Evolutionary conservation across 179 eudicot species (phyloP).

Genomic region (Sideroxylon spinosum): DNA sequence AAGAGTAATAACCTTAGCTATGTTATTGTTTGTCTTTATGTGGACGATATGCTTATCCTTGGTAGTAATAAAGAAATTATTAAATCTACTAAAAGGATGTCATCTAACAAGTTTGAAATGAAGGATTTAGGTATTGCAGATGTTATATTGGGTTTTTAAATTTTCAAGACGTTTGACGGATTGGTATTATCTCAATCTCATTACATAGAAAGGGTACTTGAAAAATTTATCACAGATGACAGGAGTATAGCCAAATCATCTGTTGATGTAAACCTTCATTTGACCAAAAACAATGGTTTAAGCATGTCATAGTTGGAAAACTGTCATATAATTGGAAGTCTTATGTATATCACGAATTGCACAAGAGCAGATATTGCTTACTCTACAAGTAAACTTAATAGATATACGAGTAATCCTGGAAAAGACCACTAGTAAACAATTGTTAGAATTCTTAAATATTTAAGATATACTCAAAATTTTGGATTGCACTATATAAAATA

Average conservation of each 20-base stretch:
- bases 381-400: constrained; percentile 8
- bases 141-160: neutral
- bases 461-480: constrained; percentile 13
- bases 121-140: neutral
- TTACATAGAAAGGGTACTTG: neutral
- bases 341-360: constrained; percentile 17
- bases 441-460: constrained; percentile 9
- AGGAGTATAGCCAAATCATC: neutral
- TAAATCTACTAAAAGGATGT: neutral
- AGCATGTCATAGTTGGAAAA: neutral
- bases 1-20: neutral
- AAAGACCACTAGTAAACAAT: constrained; percentile 11
- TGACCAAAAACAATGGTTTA: constrained; percentile 6
- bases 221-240: neutral
- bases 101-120: neutral
- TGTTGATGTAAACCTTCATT: neutral
- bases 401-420: constrained; percentile 12
- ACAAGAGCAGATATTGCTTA: neutral
- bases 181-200: constrained; percentile 2
- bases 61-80: neutral
- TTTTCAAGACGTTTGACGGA: neutral
- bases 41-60: neutral
- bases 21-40: neutral
- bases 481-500: constrained; percentile 14
- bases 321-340: neutral